phyloP scores from a whole-genome alignment of 2,329 filamentous ascomycete species.

The Aureobasidium sp. region DNA sequence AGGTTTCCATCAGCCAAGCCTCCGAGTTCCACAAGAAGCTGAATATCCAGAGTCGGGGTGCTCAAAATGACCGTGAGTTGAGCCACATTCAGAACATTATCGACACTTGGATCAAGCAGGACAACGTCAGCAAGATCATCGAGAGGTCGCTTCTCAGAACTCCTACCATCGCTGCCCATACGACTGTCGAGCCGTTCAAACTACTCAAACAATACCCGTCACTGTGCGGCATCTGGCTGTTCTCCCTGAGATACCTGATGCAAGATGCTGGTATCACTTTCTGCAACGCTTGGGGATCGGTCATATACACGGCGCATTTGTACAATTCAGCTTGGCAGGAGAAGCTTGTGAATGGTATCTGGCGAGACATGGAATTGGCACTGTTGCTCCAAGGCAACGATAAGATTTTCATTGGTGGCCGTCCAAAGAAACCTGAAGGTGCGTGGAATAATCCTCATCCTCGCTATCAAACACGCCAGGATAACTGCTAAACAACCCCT shows the following conservation, averaged over 20 bases:
- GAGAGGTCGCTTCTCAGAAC: neutral
- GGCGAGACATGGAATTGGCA: neutral
- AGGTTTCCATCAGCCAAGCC: neutral
- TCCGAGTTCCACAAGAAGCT: neutral
- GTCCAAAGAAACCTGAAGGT: neutral
- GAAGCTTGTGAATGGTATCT: neutral
- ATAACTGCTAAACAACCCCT: neutral
- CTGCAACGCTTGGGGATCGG: neutral
- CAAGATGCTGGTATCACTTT: neutral
- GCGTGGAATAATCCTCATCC: neutral
- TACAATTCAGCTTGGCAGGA: neutral
- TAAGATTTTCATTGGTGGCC: neutral
- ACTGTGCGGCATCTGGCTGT: neutral
- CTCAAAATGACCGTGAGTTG: neutral
- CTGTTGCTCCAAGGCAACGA: neutral
- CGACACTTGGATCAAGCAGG: slow-evolving; percentile 1
- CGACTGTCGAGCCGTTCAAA: neutral
- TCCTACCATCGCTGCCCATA: neutral
- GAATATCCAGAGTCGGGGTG: neutral
- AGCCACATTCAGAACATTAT: neutral
- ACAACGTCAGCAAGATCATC: neutral
- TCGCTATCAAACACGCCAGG: no score
- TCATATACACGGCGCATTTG: neutral
- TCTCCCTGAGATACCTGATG: neutral
- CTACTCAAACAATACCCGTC: neutral